Percentiles rank a stretch among this genome's conserved stretches.
These are phyloP conservation scores for Tuber borchii DNA, from an alignment of 495 filamentous ascomycete genomes.

Conservation along the genomic window DNA sequence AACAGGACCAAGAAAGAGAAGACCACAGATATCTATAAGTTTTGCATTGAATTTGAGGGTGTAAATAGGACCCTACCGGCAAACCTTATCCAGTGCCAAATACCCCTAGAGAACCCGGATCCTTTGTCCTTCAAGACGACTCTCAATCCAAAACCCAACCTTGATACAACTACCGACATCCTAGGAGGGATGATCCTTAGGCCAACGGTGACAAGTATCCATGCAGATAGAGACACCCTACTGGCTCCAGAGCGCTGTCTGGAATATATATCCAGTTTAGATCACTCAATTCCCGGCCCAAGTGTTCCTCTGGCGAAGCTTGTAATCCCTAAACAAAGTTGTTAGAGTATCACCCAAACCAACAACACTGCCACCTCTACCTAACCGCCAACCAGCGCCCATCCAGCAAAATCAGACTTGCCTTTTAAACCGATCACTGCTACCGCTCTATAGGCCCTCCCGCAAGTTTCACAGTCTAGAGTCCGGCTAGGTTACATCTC, in stretches of 20 bases:
- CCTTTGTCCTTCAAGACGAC: neutral
- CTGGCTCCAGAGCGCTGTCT: neutral
- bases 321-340: neutral
- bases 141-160: neutral
- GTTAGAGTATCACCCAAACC: neutral
- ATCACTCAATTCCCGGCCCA: neutral
- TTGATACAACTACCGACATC: neutral
- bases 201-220: neutral
- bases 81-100: neutral
- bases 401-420: constrained; percentile 1
- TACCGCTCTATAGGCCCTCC: neutral
- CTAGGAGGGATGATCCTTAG: neutral
- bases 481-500: neutral
- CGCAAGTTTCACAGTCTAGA: neutral
- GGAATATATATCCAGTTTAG: neutral
- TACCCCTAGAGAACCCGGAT: neutral
- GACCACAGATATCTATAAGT: too few species aligned
- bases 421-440: constrained; percentile 4
- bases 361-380: neutral
- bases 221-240: neutral
- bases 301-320: neutral
- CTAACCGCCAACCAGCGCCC: neutral
- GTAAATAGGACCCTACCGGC: neutral
- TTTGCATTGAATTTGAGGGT: too few species aligned
- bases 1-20: too few species aligned